phyloP scores from a whole-genome alignment of 2,329 filamentous ascomycete genomes.

The Cephalotrichum gorgonifer region DNA sequence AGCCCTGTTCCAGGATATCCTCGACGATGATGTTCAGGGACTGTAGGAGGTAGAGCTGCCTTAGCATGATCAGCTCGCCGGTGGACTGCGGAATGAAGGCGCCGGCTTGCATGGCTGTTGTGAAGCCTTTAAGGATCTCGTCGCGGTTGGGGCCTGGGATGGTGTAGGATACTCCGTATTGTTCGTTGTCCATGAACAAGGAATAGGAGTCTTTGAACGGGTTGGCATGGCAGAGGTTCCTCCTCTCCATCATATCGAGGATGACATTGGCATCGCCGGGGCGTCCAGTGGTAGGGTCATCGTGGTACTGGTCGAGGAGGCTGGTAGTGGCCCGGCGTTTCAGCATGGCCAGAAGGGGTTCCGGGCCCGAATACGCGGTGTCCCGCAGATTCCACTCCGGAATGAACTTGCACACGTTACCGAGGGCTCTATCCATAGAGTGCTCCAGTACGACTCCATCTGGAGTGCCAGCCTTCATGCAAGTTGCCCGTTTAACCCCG shows the following conservation, averaged over 20 bases:
- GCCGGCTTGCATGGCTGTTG: conserved; percentile 12
- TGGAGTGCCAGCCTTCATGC: conserved; percentile 20
- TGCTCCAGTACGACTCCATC: conserved; percentile 24
- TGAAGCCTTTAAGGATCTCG: conserved; percentile 7
- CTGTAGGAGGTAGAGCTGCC: conserved; percentile 26
- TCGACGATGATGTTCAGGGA: conserved; percentile 29
- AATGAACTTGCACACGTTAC: conserved; percentile 24
- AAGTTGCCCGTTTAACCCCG: conserved; percentile 19
- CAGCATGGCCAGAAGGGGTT: conserved; percentile 26
- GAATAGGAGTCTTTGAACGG: conserved; percentile 20
- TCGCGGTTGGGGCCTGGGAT: conserved; percentile 5
- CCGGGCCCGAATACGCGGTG: conserved; percentile 20
- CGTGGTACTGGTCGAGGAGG: conserved; percentile 21
- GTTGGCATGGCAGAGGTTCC: conserved; percentile 18
- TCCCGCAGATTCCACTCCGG: conserved; percentile 35
- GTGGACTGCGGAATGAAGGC: conserved; percentile 16
- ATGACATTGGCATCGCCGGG: conserved; percentile 26
- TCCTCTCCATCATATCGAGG: conserved; percentile 19
- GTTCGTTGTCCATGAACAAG: conserved; percentile 21
- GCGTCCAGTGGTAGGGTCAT: conserved; percentile 14
- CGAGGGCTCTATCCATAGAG: conserved; percentile 21
- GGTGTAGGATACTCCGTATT: conserved; percentile 25
- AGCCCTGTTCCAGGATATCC: conserved; percentile 28
- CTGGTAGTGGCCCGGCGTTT: conserved; percentile 23
- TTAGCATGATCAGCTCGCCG: conserved; percentile 25